phyloP scores from a whole-genome alignment of 441 rosid genomes.

The Mallotus repandus region DNA sequence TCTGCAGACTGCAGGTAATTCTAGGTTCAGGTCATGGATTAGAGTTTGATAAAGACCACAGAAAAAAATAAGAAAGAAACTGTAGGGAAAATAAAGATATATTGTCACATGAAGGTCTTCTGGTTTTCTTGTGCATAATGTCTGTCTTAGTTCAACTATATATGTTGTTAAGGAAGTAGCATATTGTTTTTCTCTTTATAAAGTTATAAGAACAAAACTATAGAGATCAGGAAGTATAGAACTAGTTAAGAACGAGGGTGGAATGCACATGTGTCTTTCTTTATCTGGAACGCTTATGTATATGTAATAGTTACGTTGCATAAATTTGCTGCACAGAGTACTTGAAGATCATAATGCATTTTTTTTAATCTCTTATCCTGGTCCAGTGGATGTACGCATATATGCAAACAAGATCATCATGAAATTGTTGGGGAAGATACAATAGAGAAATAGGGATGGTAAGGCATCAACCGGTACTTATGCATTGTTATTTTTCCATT shows the following conservation, averaged over 20 bases:
- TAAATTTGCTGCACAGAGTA: neutral
- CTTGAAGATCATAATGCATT: neutral
- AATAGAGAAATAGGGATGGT: neutral
- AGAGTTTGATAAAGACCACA: neutral
- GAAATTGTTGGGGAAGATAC: conserved; percentile 6
- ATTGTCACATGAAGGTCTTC: neutral
- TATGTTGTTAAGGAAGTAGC: neutral
- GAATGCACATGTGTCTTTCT: neutral
- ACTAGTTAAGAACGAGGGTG: too few species aligned
- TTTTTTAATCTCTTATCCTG: neutral
- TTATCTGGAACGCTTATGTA: neutral
- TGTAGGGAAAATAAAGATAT: neutral
- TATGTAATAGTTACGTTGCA: neutral
- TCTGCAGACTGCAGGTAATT: too few species aligned
- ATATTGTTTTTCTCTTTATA: neutral
- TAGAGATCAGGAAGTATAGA: neutral
- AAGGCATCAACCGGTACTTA: neutral
- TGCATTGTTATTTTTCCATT: neutral
- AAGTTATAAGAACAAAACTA: neutral
- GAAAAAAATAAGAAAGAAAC: too few species aligned
- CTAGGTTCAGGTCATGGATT: too few species aligned
- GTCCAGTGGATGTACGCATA: neutral
- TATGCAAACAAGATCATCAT: too few species aligned
- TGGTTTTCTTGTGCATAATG: neutral
- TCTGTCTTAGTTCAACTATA: neutral